These are phyloP conservation scores for Ambrosia hybrid DNA, from an alignment of 140 eudicot species.

Conservation along the genomic window DNA sequence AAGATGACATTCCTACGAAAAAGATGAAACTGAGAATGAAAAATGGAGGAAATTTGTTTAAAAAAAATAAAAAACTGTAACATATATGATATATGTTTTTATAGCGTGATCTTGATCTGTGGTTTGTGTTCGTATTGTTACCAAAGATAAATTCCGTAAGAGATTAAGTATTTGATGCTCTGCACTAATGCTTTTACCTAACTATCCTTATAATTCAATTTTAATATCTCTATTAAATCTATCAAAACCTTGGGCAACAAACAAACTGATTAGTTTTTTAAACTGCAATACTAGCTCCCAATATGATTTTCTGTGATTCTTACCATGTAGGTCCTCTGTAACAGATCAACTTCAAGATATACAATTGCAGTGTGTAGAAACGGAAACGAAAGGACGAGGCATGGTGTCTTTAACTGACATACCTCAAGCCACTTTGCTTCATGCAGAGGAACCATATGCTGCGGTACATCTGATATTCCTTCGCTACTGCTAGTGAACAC, in stretches of 20 bases:
- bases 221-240: background rate
- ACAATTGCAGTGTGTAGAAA: conserved; percentile 53
- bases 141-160: too few relatives aligned
- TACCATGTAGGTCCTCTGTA: conserved; percentile 63
- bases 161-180: too few relatives aligned
- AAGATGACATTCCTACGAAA: too few relatives aligned
- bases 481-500: conserved; percentile 2
- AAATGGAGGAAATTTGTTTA: too few relatives aligned
- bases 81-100: too few relatives aligned
- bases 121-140: too few relatives aligned
- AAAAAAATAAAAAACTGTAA: too few relatives aligned
- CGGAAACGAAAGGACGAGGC: conserved; percentile 80
- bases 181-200: background rate
- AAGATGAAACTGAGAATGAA: too few relatives aligned
- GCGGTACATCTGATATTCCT: conserved; percentile 53
- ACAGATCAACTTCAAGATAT: conserved; percentile 61
- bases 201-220: background rate
- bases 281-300: background rate
- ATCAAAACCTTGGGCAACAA: background rate
- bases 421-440: conserved; percentile 68
- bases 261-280: too few relatives aligned
- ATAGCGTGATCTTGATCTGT: too few relatives aligned
- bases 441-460: conserved; percentile 85
- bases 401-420: conserved; percentile 61
- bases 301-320: conserved; percentile 37